Evolutionary conservation across 1,284 basidiomycete species (phyloP).

Genomic region (Kalmanozyma brasiliensis): DNA sequence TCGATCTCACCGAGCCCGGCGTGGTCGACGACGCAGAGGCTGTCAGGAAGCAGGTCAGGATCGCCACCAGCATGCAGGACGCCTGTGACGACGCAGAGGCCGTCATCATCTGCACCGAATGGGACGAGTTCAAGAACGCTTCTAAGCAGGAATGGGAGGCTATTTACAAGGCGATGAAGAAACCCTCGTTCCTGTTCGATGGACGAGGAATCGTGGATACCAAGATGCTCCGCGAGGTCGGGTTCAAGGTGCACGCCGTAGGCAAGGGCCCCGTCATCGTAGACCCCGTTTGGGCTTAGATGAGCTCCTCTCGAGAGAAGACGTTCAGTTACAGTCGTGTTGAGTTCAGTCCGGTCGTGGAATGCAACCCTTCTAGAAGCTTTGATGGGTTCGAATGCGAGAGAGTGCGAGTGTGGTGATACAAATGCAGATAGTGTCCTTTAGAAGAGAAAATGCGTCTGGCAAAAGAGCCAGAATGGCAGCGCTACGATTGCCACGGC

Average conservation of each 20-base stretch:
- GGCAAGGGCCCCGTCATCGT: constrained; percentile 67
- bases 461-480: constrained; percentile 44
- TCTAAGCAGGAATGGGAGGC: constrained; percentile 85
- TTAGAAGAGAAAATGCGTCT: constrained; percentile 42
- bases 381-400: too few species aligned
- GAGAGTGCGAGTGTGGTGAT: not conserved
- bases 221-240: constrained; percentile 81
- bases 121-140: constrained; percentile 82
- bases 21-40: constrained; percentile 72
- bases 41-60: constrained; percentile 86
- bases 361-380: too few species aligned
- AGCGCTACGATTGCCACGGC: constrained; percentile 40
- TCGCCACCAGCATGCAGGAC: constrained; percentile 80
- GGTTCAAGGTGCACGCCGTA: constrained; percentile 81
- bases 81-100: constrained; percentile 91
- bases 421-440: not conserved
- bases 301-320: too few species aligned
- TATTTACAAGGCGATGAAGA: constrained; percentile 89
- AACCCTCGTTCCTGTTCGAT: constrained; percentile 83
- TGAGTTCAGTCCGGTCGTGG: too few species aligned
- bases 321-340: too few species aligned
- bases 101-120: constrained; percentile 77
- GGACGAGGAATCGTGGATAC: constrained; percentile 86
- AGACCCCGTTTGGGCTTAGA: constrained; percentile 62
- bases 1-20: constrained; percentile 72